Evolutionary conservation across 208 protist species (phyloP).

Genomic region (Trichomonas vaginalis): DNA sequence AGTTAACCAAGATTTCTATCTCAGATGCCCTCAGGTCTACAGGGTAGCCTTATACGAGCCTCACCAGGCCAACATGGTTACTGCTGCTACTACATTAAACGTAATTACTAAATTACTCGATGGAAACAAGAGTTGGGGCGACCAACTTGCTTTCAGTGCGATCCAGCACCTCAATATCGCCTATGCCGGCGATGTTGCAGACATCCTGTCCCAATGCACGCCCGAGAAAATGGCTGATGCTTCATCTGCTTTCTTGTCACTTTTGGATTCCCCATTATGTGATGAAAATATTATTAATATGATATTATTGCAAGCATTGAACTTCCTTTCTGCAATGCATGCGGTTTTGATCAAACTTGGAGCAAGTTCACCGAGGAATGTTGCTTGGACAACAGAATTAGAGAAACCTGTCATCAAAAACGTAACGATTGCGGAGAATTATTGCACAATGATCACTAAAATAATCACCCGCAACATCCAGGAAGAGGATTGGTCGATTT

Average conservation of each 20-base stretch:
- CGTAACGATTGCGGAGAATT: background rate
- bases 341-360: background rate
- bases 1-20: background rate
- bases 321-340: background rate
- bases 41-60: background rate
- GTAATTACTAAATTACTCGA: background rate
- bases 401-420: background rate
- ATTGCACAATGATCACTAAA: background rate
- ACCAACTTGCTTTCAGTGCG: background rate
- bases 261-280: background rate
- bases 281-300: background rate
- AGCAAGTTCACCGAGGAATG: background rate
- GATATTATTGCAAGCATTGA: background rate
- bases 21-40: background rate
- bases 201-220: background rate
- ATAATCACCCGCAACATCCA: background rate
- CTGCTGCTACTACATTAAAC: background rate
- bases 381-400: background rate
- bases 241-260: background rate
- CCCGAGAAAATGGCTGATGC: background rate
- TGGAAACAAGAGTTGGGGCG: background rate
- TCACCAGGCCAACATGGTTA: background rate
- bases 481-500: background rate
- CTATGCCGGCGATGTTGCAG: background rate
- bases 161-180: background rate